Evolutionary conservation across 768 basidiomycete species (phyloP).

Genomic region (Macrolepiota dolichaula): DNA sequence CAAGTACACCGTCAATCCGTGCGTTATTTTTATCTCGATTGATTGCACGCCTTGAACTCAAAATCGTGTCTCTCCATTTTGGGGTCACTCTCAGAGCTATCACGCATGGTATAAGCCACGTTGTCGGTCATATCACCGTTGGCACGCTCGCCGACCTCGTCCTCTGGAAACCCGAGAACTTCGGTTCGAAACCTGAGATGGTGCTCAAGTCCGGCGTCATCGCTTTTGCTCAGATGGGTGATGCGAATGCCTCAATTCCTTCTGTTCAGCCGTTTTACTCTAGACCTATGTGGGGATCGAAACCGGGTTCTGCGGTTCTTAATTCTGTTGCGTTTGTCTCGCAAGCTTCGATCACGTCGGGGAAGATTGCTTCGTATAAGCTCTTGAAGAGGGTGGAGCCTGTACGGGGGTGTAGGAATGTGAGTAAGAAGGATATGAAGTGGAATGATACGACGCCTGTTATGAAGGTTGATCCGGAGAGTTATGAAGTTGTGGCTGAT

Average conservation of each 20-base stretch:
- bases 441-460: slow-evolving; percentile 80
- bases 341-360: slow-evolving; percentile 33
- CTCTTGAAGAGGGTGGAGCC: slow-evolving; percentile 49
- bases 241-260: slow-evolving; percentile 95
- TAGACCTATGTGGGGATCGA: slow-evolving; percentile 92
- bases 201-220: slow-evolving; percentile 95
- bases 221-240: slow-evolving; percentile 92
- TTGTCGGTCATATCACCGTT: slow-evolving; percentile 79
- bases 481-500: slow-evolving; percentile 82
- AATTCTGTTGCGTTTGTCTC: slow-evolving; percentile 90
- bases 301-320: slow-evolving; percentile 72
- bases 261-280: slow-evolving; percentile 87
- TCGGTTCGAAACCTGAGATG: slow-evolving; percentile 91
- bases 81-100: slow-evolving; percentile 79
- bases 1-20: slow-evolving; percentile 99
- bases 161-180: slow-evolving; percentile 92
- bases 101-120: slow-evolving; percentile 85
- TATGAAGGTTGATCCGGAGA: slow-evolving; percentile 92
- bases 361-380: slow-evolving; percentile 60
- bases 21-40: slow-evolving; percentile 26
- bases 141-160: slow-evolving; percentile 93
- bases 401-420: slow-evolving; percentile 69
- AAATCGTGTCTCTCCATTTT: neutral
- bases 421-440: slow-evolving; percentile 91
- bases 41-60: neutral